Evolutionary conservation across 768 basidiomycete genomes (phyloP), one percentile per base, ranked within the genome.

Genomic region (Boletus edulis): DNA sequence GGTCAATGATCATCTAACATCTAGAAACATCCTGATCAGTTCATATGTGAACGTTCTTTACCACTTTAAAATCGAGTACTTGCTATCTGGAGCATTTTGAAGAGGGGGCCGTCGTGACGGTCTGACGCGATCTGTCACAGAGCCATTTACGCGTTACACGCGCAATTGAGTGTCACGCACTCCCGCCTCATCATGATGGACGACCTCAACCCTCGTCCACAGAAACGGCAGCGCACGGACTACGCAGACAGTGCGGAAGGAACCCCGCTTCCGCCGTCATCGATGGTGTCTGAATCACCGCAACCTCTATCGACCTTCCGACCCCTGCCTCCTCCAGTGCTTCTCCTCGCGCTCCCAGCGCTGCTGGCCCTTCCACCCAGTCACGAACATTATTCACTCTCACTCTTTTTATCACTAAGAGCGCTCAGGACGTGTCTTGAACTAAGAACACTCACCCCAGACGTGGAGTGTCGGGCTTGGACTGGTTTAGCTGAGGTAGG

Each of bases 381-480:
- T 3, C 85, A 89, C 60, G 74, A 67, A 15, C 64, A 74, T 29
- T 82, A 91, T 63, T 60, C 77, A 0, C 71, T 76, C 8, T 83
- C 87, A 0, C 73, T 89, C 1, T 75, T 73, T 22, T 60, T 88
- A 5, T 84, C 88, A 0, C 65, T 83, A 2, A 66, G 75, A 43
- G 81, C 89, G 0, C 64, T 90, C 11, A 71, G 80, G 42, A 78
- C 75, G 59, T 87, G 85, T 65, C 74, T 89, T 13, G 60, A 70
- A 0, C 58, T 83, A 0, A 72, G 75, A 3, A 73, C 76, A 13
- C 72, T 90, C 1, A 78, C 82, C 6, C 76, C 78, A 6, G 78
- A 80, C 48, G 66, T 84, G 10, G 88, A 90, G 61, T 90, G 87
- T 63, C 74, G 83, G 9, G 87, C 87, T 1, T 89, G 85, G 82